phyloP scores from a whole-genome alignment of 2,329 filamentous ascomycete genomes.

The Cercospora sp. region DNA sequence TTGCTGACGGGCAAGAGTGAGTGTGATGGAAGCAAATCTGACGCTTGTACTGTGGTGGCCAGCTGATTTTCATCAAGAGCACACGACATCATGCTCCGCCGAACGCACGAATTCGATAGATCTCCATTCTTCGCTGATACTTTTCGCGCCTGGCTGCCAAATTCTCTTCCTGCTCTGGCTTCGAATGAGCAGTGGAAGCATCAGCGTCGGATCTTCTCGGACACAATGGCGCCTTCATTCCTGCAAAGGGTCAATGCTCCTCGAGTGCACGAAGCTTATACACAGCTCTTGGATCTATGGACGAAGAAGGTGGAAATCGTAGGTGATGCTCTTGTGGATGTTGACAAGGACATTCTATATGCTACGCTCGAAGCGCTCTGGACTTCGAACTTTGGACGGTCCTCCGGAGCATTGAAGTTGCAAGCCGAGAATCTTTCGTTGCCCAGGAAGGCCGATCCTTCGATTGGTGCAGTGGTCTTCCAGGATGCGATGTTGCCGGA shows the following conservation, averaged over 20 bases:
- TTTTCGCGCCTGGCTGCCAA: constrained; percentile 29
- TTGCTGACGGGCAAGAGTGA: constrained; percentile 46
- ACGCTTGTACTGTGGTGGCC: too few relatives aligned
- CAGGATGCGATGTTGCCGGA: constrained; percentile 1
- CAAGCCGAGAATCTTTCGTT: not conserved
- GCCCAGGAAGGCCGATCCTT: not conserved
- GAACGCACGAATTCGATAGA: constrained; percentile 50
- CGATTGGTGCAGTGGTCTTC: not conserved
- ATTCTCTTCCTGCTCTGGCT: constrained; percentile 29
- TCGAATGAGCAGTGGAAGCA: constrained; percentile 32
- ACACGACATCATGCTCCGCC: constrained; percentile 50
- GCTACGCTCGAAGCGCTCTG: constrained; percentile 44
- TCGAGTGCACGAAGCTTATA: constrained; percentile 29
- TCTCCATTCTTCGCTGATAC: constrained; percentile 38
- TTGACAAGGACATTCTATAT: constrained; percentile 39
- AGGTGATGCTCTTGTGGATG: constrained; percentile 38
- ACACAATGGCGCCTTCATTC: constrained; percentile 34
- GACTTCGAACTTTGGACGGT: constrained; percentile 36
- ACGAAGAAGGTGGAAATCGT: constrained; percentile 34
- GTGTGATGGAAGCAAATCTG: not conserved
- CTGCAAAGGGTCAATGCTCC: constrained; percentile 34
- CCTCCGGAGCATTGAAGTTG: not conserved
- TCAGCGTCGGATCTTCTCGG: constrained; percentile 32
- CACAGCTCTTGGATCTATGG: constrained; percentile 37
- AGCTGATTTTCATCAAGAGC: constrained; percentile 7